Evolutionary conservation across 139 green algal species (phyloP).

Genomic region (Coelastrella sp.): DNA sequence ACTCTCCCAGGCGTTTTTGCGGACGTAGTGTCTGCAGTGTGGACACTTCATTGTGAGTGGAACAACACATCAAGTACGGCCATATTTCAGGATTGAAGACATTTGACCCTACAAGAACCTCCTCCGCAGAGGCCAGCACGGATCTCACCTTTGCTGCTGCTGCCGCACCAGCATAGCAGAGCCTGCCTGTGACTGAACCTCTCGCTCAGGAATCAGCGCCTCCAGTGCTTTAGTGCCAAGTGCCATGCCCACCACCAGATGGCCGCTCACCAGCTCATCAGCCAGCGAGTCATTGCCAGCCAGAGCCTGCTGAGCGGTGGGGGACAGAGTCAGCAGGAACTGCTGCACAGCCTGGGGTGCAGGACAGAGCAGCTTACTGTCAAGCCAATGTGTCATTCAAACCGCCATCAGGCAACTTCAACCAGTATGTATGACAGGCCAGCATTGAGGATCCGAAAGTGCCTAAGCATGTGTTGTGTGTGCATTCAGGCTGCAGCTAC

Average conservation of each 20-base stretch:
- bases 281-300: background rate
- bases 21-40: too few species aligned
- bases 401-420: background rate
- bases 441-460: too few species aligned
- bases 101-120: too few species aligned
- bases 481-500: too few species aligned
- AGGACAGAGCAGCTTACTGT: background rate
- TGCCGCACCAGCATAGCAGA: background rate
- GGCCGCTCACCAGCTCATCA: conserved; percentile 1
- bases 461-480: too few species aligned
- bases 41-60: too few species aligned
- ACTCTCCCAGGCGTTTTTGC: too few species aligned
- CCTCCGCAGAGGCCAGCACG: too few species aligned
- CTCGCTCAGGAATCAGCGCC: background rate
- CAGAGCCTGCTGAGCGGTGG: background rate
- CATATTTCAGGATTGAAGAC: too few species aligned
- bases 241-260: background rate
- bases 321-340: background rate
- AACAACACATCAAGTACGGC: too few species aligned
- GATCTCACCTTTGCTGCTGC: background rate
- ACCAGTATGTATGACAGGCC: background rate
- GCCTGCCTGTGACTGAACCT: background rate
- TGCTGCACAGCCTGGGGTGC: conserved; percentile 1
- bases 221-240: conserved; percentile 30
- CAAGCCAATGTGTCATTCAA: background rate